Evolutionary conservation across 768 basidiomycete species (phyloP), one percentile per base, ranked within the genome.

Genomic region (Pulveroboletus sp.): DNA sequence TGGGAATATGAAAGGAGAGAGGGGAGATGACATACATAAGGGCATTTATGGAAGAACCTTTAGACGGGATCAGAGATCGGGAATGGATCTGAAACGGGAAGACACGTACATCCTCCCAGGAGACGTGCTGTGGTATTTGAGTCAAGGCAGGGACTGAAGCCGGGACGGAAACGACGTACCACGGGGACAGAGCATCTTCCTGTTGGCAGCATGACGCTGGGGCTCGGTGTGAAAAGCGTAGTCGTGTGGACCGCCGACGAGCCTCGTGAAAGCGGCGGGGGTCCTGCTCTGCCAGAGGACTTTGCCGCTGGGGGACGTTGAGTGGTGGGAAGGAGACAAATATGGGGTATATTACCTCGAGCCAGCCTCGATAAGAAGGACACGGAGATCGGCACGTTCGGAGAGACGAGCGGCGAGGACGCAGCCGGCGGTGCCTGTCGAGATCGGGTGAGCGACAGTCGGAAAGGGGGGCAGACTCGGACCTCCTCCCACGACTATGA

Each of bases 41-140:
- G 1, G 85, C 85, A 56, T 89, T 88, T 40, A 86, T 77, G 2
- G 82, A 74, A 5, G 82, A 81, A 48, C 81, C 80, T 83, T 47
- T 35, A 12, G 12, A 16, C 14, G 31, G 6, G 41, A 11, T 38
- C 4, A 38, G 41, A 24, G 12, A 41, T 35, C 5, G 11, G 22
- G 5, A 0, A 7, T n/a, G 43, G 31, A 51, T 6, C 27, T 20
- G 26, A n/a, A 24, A 20, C n/a, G n/a, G n/a, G n/a, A n/a, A n/a
- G 31, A 22, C 11, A 71, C 81, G 64, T 59, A 83, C 86, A 89
- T 60, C 86, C 86, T 20, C 86, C 86, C 6, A 89, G 74, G 62
- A 89, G 70, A 59, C 81, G 86, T 2, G 69, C 85, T 86, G 44
- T 4, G n/a, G n/a, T 1, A 24, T 2, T n/a, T 58, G 31, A 63